Evolutionary conservation across 768 basidiomycete genomes (phyloP), one percentile per base, ranked within the genome.

Genomic region (Peribolospora baueri): DNA sequence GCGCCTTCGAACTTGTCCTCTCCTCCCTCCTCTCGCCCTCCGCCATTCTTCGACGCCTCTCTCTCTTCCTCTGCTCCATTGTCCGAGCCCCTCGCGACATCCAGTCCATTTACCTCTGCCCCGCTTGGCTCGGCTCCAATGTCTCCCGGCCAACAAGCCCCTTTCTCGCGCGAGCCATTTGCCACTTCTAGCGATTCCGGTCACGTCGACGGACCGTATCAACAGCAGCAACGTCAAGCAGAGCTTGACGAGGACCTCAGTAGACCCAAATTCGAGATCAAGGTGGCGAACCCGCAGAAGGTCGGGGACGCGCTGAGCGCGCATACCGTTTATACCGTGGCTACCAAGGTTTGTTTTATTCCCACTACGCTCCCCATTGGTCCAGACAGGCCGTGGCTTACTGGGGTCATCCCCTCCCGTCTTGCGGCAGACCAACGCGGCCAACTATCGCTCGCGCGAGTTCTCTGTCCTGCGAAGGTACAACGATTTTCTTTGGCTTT

Each of bases 401-500:
- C 36, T 42, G 48, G 36, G 25, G 43, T 42, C 54, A 38, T 50
- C 40, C 39, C 48, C 45, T 8, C 8, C 9, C 50, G 51, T 14
- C 40, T 54, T 46, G 37, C 49, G 11, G 38, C 53, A 58, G 54
- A 65, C 62, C 0, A 56, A 58, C 11, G 54, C 58, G 6, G 40
- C 48, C 14, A 45, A 80, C 37, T 97, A 76, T 69, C 76, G 79
- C 60, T 85, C 84, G 71, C 76, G 79, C 1, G 71, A 78, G 1
- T 91, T 93, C 66, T 90, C 88, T 3, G 93, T 95, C 52, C 77
- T 98, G 1, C 76, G 93, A n/a, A 80, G 93, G 41, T 98, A 93
- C 68, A 87, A 85, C 5, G 91, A 98, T 68, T 98, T 97, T 63
- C 75, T 95, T 14, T 97, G 93, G 93, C 68, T 98, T 1, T 93